Evolutionary conservation across 495 filamentous ascomycete genomes (phyloP), one percentile per base, ranked within the genome.

Genomic region (Beverwykella pulmonaria): DNA sequence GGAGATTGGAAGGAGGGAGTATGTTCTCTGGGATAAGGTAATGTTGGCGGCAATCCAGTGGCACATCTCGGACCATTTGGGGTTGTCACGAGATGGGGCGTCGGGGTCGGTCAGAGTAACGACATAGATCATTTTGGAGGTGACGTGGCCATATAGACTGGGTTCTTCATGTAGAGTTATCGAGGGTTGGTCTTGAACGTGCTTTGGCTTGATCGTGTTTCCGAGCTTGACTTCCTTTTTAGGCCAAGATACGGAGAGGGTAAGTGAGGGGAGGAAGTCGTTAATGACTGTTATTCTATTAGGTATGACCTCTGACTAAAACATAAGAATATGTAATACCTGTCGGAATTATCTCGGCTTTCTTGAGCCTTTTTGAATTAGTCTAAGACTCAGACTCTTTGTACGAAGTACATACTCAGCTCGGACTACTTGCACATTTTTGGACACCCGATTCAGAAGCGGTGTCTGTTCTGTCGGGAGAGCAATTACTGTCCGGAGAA

Each of bases 51-150:
- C 79, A 72, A 91, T 83, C 88, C 87, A 90, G 73, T 90, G 88
- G 73, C 88, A 91, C 74, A 88, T 83, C 73, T 91, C 85, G n/a
- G 80, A 81, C 83, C 83, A 89, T 70, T 87, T 80, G 17, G 87
- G 87, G 67, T 89, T 74, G 22, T 85, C 78, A 29, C 83, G 82
- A 0, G 84, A 87, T 0, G 88, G 87, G 0, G 88, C 88, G 72
- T 91, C 88, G 0, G 89, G 88, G 71, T 91, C 88, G 1, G 88
- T 89, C 0, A 91, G 74, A 41, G 80, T 73, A 54, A 89, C 67
- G 20, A 79, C 74, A 68, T 82, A 78, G 22, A 75, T 77, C 39
- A 66, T 63, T 22, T 67, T 62, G 69, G 41, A 63, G 20, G 49
- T 53, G 36, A 60, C 50, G 22, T 46, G 50, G 49, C 20, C 26